Percentiles rank a stretch among this genome's conserved stretches.
Conservation (phyloP, 768 basidiomycete species). For the Boletus vinaceobasis region DNA sequence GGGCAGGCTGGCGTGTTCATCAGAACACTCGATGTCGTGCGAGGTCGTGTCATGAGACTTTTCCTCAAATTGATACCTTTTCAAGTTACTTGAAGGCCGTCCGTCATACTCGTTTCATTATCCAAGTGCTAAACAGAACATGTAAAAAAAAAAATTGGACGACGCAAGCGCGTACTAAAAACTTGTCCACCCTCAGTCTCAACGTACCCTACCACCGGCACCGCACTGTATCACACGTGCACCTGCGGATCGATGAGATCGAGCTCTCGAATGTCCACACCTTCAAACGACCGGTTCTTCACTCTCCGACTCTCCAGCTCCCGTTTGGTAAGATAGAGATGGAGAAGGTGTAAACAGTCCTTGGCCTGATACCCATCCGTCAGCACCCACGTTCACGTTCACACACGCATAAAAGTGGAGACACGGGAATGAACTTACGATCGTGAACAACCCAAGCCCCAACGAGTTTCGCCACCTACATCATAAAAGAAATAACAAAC, state of each 20-base stretch:
- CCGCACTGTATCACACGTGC: constrained; percentile 1
- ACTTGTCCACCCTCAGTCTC: background rate
- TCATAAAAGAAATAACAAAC: background rate
- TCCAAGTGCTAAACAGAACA: background rate
- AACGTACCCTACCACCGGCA: background rate
- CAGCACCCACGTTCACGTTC: background rate
- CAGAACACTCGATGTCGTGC: too few species aligned
- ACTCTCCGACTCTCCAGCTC: constrained; percentile 68
- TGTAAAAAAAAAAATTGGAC: background rate
- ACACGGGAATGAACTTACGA: constrained; percentile 29
- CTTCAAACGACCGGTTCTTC: constrained; percentile 68
- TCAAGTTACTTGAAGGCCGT: too few species aligned
- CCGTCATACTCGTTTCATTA: background rate
- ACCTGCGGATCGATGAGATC: constrained; percentile 52
- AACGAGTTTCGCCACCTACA: constrained; percentile 63
- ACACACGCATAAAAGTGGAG: too few species aligned
- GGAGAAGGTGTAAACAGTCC: constrained; percentile 63
- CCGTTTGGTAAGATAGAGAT: constrained; percentile 66
- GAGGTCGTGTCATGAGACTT: too few species aligned
- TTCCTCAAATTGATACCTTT: too few species aligned
- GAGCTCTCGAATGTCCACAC: constrained; percentile 62
- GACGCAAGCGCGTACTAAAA: background rate
- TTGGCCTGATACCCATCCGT: constrained; percentile 44
- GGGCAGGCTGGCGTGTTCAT: too few species aligned
- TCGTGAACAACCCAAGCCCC: constrained; percentile 64